phyloP scores from a whole-genome alignment of 495 filamentous ascomycete genomes.

The Trichoderma gamsii region DNA sequence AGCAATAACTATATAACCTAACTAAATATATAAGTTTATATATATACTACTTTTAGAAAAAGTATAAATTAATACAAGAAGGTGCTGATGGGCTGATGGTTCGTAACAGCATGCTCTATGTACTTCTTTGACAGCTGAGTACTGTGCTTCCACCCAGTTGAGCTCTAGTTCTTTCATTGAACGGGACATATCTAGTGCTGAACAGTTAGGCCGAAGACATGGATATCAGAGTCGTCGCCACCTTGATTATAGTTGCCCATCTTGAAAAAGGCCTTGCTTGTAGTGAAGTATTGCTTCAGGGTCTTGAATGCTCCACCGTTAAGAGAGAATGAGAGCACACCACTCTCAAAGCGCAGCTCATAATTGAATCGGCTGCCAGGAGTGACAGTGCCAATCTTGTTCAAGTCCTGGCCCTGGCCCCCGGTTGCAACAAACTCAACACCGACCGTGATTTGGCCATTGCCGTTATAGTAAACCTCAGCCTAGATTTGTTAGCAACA shows the following conservation, averaged over 20 bases:
- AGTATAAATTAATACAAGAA: background rate
- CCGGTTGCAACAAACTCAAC: constrained; percentile 1
- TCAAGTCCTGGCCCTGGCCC: background rate
- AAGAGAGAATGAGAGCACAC: background rate
- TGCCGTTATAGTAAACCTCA: background rate
- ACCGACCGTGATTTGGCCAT: background rate
- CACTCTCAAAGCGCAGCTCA: background rate
- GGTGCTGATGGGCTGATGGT: background rate
- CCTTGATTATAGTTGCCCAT: constrained; percentile 1
- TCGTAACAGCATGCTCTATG: background rate
- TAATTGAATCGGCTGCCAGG: background rate
- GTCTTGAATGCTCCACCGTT: background rate
- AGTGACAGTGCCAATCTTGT: background rate
- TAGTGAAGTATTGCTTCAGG: constrained; percentile 1
- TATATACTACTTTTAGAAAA: background rate
- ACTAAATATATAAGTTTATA: too few species aligned
- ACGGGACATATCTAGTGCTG: background rate
- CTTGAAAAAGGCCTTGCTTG: background rate
- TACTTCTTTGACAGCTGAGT: background rate
- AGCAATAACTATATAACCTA: too few species aligned
- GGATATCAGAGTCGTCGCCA: background rate
- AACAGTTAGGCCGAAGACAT: background rate
- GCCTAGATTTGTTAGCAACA: background rate
- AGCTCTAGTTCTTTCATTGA: background rate
- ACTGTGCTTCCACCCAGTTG: background rate